Evolutionary conservation across 768 basidiomycete genomes (phyloP).

Genomic region (Rubroboletus pulcherrimus): DNA sequence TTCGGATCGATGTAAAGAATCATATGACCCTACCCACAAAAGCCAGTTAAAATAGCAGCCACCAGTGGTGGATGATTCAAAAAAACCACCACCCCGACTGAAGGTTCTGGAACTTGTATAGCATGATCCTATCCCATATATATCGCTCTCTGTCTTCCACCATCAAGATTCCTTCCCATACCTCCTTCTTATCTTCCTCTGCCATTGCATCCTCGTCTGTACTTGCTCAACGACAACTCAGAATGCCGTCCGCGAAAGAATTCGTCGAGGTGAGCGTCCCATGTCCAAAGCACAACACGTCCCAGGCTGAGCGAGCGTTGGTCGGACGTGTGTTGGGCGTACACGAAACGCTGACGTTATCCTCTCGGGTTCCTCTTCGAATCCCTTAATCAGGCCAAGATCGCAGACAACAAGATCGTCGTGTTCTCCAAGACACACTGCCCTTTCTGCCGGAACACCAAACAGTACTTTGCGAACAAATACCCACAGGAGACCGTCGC

Average conservation of each 20-base stretch:
- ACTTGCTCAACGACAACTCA: slow-evolving; percentile 8
- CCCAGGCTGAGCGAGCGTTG: not conserved
- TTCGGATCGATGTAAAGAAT: too few species aligned
- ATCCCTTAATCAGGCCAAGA: slow-evolving; percentile 39
- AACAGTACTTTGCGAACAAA: slow-evolving; percentile 40
- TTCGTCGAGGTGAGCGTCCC: slow-evolving; percentile 38
- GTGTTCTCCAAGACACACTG: slow-evolving; percentile 63
- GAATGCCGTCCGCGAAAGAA: slow-evolving; percentile 30
- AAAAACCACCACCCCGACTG: too few species aligned
- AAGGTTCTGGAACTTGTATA: too few species aligned
- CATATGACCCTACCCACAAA: too few species aligned
- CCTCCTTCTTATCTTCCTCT: not conserved
- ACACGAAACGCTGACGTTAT: slow-evolving; percentile 26
- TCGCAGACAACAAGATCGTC: slow-evolving; percentile 47
- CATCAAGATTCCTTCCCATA: slow-evolving; percentile 5
- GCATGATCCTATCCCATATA: slow-evolving; percentile 17
- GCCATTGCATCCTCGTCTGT: slow-evolving; percentile 32
- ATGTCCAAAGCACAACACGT: not conserved
- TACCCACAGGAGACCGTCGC: slow-evolving; percentile 37
- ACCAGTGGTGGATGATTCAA: too few species aligned
- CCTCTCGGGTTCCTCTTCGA: slow-evolving; percentile 22
- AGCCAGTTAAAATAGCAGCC: too few species aligned
- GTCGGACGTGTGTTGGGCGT: not conserved
- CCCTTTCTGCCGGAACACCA: slow-evolving; percentile 49
- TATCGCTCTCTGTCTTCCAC: slow-evolving; percentile 19